Evolutionary conservation across 2,329 filamentous ascomycete species (phyloP).

Genomic region (Claviceps pusilla): DNA sequence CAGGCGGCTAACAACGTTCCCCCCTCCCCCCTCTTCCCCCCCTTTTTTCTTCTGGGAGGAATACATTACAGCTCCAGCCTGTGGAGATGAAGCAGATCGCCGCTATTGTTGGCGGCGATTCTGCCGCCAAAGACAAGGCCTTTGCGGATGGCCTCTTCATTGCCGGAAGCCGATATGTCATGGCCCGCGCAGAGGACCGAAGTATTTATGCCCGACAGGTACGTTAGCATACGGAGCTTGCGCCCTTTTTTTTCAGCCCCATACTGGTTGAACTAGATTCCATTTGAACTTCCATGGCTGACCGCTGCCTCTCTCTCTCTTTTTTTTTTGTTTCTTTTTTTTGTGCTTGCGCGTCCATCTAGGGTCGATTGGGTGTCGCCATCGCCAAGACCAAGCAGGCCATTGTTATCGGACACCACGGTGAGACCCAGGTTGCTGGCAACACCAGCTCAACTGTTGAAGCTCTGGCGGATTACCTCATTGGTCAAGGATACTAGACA

Average conservation of each 20-base stretch:
- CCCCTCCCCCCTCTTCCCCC: no score
- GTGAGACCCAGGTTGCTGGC: slow-evolving; percentile 56
- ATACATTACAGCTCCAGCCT: slow-evolving; percentile 20
- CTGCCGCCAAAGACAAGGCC: slow-evolving; percentile 45
- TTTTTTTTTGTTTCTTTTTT: not conserved
- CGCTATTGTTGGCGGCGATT: slow-evolving; percentile 32
- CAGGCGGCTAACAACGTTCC: not conserved
- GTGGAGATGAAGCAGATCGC: slow-evolving; percentile 45
- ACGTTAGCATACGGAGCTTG: slow-evolving; percentile 13
- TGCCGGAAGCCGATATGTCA: slow-evolving; percentile 62
- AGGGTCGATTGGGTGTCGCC: slow-evolving; percentile 65
- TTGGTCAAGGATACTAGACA: slow-evolving; percentile 54
- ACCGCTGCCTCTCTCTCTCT: not conserved
- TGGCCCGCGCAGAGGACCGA: slow-evolving; percentile 59
- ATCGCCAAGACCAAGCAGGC: slow-evolving; percentile 80
- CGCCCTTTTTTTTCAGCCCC: not conserved
- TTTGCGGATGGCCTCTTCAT: slow-evolving; percentile 62
- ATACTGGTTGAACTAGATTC: not conserved
- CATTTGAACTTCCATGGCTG: not conserved
- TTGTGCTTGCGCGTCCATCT: not conserved
- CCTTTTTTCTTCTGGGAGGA: not conserved
- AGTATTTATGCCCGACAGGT: slow-evolving; percentile 81
- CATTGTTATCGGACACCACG: slow-evolving; percentile 78
- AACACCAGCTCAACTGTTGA: slow-evolving; percentile 67
- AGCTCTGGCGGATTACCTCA: slow-evolving; percentile 75